A percentile compares a stretch with the other conserved stretches of the same genome.
Conservation (phyloP, 1,284 basidiomycete species). For the Ustilago cynodontis region DNA sequence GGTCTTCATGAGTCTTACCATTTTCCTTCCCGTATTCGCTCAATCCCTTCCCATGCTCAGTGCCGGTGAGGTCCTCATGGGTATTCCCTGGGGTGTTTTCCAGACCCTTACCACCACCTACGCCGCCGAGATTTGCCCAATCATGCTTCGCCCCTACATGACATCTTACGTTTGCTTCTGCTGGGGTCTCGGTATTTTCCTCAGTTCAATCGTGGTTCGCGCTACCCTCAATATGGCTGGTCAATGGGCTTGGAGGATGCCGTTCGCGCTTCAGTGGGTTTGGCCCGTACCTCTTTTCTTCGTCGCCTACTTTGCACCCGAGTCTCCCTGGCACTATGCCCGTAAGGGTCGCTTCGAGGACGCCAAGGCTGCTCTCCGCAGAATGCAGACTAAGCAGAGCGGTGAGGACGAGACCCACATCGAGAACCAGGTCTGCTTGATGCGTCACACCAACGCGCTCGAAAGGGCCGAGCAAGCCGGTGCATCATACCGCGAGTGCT, state of each 20-base stretch:
- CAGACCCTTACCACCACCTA: conserved; percentile 72
- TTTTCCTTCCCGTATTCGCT: conserved; percentile 71
- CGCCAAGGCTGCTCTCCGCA: conserved; percentile 65
- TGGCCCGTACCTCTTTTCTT: conserved; percentile 66
- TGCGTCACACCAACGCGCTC: conserved; percentile 71
- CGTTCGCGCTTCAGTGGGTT: conserved; percentile 71
- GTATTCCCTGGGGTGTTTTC: conserved; percentile 71
- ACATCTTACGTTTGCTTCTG: conserved; percentile 73
- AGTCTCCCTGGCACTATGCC: conserved; percentile 72
- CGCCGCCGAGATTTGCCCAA: conserved; percentile 73
- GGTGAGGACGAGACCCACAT: conserved; percentile 30
- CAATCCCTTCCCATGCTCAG: conserved; percentile 68
- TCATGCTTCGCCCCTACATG: conserved; percentile 71
- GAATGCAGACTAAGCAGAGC: conserved; percentile 18
- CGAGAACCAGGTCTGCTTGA: conserved; percentile 71
- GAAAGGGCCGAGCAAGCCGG: conserved; percentile 69
- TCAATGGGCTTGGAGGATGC: conserved; percentile 70
- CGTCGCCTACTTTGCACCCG: conserved; percentile 66
- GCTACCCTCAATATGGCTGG: conserved; percentile 63
- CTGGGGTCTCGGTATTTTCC: conserved; percentile 71
- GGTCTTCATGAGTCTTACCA: conserved; percentile 66
- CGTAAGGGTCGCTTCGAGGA: conserved; percentile 72
- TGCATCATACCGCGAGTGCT: conserved; percentile 71
- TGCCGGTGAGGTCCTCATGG: conserved; percentile 69
- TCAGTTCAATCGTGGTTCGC: conserved; percentile 72